Evolutionary conservation across 2,329 filamentous ascomycete genomes (phyloP), one percentile per base, ranked within the genome.

Genomic region (Fusarium humuli): DNA sequence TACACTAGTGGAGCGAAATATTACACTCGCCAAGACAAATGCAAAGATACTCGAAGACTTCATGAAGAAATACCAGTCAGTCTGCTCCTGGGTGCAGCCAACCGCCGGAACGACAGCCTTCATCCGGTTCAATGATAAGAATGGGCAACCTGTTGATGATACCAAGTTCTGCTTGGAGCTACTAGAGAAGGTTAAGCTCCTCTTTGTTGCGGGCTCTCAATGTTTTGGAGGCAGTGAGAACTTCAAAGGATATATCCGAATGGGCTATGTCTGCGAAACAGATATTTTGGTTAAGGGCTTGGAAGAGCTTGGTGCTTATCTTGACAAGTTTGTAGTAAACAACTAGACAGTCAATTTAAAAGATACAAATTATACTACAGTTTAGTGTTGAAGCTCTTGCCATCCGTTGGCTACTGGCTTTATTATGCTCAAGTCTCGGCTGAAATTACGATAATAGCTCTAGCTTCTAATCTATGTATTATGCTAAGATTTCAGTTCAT

Each of bases 31-130:
- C 5, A 89, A 86, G 71, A 87, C 82, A 2, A 96, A 96, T 74
- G 76, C 92, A 3, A 85, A 81, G 4, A 75, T 93, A 6, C 77
- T 95, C n/a, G 88, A 90, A 59, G 82, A 81, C 1, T 95, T 93
- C 68, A 83, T 95, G 5, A 84, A 90, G 20, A 85, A 86, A 48
- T 87, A 94, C 75, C 83, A 85, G 37, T 86, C 86, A 67, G 84
- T 87, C 6, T 91, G 89, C 72, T 86, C 86, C 2, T 96, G 92
- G 91, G 84, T 90, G 3, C 91, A 88, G 78, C 94, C 94, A 2
- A 87, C 87, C 7, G 93, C 92, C 1, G 94, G 93, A 0, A 97
- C 93, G 2, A 95, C 92, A 9, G 91, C 92, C 0, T 92, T 97
- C 73, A 81, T 97, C 54, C 88, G 87, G 71, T 93, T 97, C 67